These are phyloP conservation scores for Malbranchea zuffiana DNA, from an alignment of 2,329 filamentous ascomycete species.

Conservation along the genomic window DNA sequence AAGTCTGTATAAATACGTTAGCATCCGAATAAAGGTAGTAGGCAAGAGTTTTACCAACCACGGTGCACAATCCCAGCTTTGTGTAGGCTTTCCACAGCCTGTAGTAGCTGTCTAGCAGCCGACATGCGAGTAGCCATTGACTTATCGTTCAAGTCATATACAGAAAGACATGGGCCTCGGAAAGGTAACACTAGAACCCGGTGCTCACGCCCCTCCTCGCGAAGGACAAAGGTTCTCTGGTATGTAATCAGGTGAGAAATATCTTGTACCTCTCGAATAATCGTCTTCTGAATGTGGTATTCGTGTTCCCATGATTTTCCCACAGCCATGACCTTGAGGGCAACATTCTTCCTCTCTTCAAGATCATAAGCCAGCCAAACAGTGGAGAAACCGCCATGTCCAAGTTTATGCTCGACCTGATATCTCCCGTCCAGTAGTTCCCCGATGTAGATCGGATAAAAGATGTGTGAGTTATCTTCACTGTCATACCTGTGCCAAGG, in stretches of 20 bases:
- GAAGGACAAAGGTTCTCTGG: slow-evolving; percentile 8
- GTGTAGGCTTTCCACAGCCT: slow-evolving; percentile 20
- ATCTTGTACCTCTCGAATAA: slow-evolving; percentile 9
- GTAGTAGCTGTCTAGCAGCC: slow-evolving; percentile 21
- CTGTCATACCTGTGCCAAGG: no score
- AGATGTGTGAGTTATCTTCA: slow-evolving; percentile 1
- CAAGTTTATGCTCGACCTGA: slow-evolving; percentile 13
- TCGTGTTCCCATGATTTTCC: slow-evolving; percentile 7
- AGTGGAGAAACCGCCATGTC: slow-evolving; percentile 11
- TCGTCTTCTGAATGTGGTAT: slow-evolving; percentile 10
- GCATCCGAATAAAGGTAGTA: not conserved
- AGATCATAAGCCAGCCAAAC: slow-evolving; percentile 13
- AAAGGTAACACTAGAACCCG: slow-evolving; percentile 19
- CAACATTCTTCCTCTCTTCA: slow-evolving; percentile 10
- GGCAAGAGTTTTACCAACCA: slow-evolving; percentile 14
- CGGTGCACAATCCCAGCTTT: slow-evolving; percentile 21
- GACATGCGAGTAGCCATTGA: slow-evolving; percentile 21
- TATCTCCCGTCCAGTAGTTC: slow-evolving; percentile 12
- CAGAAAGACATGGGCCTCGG: slow-evolving; percentile 14
- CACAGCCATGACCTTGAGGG: slow-evolving; percentile 10
- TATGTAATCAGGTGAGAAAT: slow-evolving; percentile 11
- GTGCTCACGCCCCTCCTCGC: slow-evolving; percentile 7
- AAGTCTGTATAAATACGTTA: slow-evolving; percentile 16
- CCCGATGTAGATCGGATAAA: slow-evolving; percentile 11
- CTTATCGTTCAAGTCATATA: slow-evolving; percentile 9